Percentiles rank a stretch among this genome's conserved stretches.
Evolutionary conservation across 352 stramenopile species (phyloP).

Genomic region (Aphanomyces stellatus): DNA sequence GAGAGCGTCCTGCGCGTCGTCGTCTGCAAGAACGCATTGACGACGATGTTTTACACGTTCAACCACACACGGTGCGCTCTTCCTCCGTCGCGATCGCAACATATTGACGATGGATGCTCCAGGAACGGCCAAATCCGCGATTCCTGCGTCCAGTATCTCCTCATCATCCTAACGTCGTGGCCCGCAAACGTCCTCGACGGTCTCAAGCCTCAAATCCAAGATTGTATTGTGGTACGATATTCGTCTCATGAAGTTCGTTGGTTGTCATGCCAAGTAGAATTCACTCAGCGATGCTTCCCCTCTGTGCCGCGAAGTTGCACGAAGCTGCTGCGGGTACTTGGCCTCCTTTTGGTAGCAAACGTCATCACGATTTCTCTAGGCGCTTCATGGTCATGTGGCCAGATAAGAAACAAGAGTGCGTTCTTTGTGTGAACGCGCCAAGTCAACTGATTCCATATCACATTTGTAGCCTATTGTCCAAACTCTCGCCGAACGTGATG

Average conservation of each 20-base stretch:
- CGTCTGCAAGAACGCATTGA: not conserved
- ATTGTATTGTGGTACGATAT: not conserved
- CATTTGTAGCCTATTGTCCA: not conserved
- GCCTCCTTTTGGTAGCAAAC: not conserved
- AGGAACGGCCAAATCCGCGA: conserved; percentile 10
- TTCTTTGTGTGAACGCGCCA: no score
- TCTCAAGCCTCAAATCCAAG: not conserved
- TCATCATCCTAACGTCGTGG: not conserved
- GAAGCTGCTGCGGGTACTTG: not conserved
- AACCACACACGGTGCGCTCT: not conserved
- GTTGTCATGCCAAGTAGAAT: not conserved
- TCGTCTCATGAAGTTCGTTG: not conserved
- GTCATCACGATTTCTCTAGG: not conserved
- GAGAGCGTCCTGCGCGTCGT: not conserved
- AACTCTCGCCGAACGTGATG: not conserved
- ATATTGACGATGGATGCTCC: not conserved
- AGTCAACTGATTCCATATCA: no score
- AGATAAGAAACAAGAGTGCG: not conserved
- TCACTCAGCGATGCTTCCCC: not conserved
- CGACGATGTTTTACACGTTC: not conserved
- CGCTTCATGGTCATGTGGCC: not conserved
- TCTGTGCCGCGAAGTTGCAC: not conserved
- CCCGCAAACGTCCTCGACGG: not conserved
- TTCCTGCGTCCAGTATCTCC: conserved; percentile 1
- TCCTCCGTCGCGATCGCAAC: not conserved